Conservation (phyloP, 352 stramenopile genomes). For the Peronosclerospora sorghi region DNA sequence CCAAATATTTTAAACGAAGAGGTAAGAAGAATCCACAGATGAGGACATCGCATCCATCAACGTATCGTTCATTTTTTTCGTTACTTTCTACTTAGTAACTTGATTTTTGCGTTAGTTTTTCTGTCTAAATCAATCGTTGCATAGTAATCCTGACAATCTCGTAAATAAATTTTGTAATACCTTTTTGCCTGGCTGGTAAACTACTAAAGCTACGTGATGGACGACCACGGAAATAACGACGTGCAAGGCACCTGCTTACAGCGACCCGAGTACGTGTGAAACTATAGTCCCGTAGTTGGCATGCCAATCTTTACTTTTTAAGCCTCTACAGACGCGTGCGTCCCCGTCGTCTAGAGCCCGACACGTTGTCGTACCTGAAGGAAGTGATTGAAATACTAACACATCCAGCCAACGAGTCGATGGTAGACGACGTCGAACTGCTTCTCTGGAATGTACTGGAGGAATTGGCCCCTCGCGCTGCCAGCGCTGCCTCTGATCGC, state of each 20-base stretch:
- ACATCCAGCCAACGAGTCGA: slow-evolving; percentile 36
- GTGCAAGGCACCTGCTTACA: slow-evolving; percentile 8
- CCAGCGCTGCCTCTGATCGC: slow-evolving; percentile 63
- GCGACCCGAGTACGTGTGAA: slow-evolving; percentile 18
- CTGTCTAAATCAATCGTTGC: no score
- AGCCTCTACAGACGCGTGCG: slow-evolving; percentile 38
- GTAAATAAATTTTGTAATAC: not conserved
- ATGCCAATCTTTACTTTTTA: not conserved
- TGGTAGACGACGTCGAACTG: slow-evolving; percentile 42
- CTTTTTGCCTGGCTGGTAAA: slow-evolving; percentile 8
- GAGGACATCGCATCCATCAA: no score
- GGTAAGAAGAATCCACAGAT: no score
- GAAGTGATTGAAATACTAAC: slow-evolving; percentile 73
- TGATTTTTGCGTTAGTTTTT: no score
- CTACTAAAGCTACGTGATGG: not conserved
- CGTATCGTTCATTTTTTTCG: no score
- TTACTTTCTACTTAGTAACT: no score
- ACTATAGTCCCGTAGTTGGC: not conserved
- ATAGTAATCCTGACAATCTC: no score
- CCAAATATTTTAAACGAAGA: no score
- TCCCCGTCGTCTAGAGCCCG: slow-evolving; percentile 58
- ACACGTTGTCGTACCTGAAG: slow-evolving; percentile 75
- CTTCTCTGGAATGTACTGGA: slow-evolving; percentile 77
- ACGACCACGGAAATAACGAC: slow-evolving; percentile 14
- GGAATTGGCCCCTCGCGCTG: slow-evolving; percentile 59